Evolutionary conservation across 1,139 yeast genomes (phyloP).

Genomic region (Lizanozyma gosingica): DNA sequence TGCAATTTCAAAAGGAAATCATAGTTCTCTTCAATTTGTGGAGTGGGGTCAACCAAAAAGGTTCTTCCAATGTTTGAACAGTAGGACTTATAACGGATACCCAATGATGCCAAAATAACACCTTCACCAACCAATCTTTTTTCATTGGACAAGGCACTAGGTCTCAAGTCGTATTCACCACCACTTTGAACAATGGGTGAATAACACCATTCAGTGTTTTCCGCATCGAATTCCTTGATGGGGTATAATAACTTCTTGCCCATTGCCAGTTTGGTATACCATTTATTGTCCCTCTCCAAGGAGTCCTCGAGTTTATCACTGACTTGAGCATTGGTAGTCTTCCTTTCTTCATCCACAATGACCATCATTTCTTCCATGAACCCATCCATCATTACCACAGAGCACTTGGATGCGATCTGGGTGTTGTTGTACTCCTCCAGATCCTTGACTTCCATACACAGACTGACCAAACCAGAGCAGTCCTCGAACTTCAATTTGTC

Average conservation of each 20-base stretch:
- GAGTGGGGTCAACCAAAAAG: constrained; percentile 82
- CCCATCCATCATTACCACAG: constrained; percentile 71
- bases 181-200: constrained; percentile 90
- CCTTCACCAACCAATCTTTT: constrained; percentile 66
- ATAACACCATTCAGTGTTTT: constrained; percentile 87
- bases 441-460: constrained; percentile 68
- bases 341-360: constrained; percentile 78
- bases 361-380: constrained; percentile 86
- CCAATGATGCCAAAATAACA: constrained; percentile 75
- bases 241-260: constrained; percentile 46
- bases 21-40: constrained; percentile 70
- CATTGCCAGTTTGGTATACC: constrained; percentile 50
- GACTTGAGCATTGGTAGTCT: constrained; percentile 63
- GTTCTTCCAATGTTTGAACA: constrained; percentile 87
- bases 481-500: constrained; percentile 44
- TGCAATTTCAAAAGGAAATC: constrained; percentile 68
- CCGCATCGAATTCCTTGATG: constrained; percentile 55
- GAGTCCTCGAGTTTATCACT: constrained; percentile 73
- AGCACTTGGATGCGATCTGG: constrained; percentile 67
- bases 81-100: constrained; percentile 81
- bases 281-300: constrained; percentile 61
- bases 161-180: constrained; percentile 73
- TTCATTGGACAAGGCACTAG: constrained; percentile 72
- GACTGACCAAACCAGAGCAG: constrained; percentile 41
- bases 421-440: constrained; percentile 63